Base-by-base conservation (phyloP, 768 basidiomycete genomes). In the Dacryopinax spathularia region DNA sequence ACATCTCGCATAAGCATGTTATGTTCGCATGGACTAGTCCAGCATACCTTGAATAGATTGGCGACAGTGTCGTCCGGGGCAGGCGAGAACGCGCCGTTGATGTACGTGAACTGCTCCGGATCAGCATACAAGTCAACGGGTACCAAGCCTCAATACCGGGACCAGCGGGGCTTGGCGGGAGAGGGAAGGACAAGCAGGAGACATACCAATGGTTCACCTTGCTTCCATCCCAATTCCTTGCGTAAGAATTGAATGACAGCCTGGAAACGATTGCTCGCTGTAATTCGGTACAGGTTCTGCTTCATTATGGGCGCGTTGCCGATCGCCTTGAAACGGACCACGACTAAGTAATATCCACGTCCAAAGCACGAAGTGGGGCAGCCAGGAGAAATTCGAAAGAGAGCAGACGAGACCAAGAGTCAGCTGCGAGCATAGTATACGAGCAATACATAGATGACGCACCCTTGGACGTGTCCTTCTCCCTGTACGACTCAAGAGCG, bases 301-400 rank as follows among this genome's bases (percentile, higher is more conserved):
- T 89, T 94, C 94, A 99, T 96, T 70, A 99, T 93, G 0, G 95
- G 95, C 0, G 94, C 95, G 69, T 95, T 94, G 48, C 95, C 95
- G 10, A 96, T 89, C 1, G 95, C 93, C 73, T 94, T 94, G 83
- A 99, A 99, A 43, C 93, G 86, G 10, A 99, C 91, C 66, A 97
- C 86, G 60, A 97, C 95, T 98, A 72, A n/a, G 10, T 0, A 62
- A 15, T 22, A 64, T 31, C 4, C 10, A 12, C 15, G 44, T 22
- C 64, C 34, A 61, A 61, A 10, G 31, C 15, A 16, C 25, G 60
- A 34, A 29, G 44, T 10, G n/a, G 48, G 18, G 48, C 48, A 56
- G 48, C 22, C 27, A 27, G 36, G 1, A 34, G 10, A 27, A 33
- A 27, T 25, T 31, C 9, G 31, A 15, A 41, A 18, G 39, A 61